Percentiles rank a stretch among this genome's conserved stretches.
Conservation (phyloP, 2,329 filamentous ascomycete species). For the Neocucurbitaria cava region DNA sequence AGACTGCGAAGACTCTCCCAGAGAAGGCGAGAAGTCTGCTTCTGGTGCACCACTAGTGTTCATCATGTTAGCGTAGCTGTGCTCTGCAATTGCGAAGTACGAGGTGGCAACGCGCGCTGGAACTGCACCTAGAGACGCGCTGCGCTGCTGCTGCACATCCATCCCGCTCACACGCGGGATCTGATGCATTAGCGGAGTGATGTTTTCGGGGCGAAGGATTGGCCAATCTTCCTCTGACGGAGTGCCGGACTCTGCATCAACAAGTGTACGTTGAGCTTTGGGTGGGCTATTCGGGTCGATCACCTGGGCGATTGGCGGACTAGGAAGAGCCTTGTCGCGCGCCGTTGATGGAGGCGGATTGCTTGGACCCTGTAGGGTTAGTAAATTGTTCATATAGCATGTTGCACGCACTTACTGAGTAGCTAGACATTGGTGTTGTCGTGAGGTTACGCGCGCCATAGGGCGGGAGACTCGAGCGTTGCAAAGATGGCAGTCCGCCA, state of each 20-base stretch:
- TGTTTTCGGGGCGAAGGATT: constrained; percentile 32
- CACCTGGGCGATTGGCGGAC: constrained; percentile 45
- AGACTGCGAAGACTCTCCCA: neutral
- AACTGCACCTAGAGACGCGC: constrained; percentile 6
- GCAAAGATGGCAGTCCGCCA: neutral
- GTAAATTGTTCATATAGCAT: neutral
- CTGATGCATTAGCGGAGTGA: neutral
- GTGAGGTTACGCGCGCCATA: neutral
- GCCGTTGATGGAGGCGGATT: constrained; percentile 5
- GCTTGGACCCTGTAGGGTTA: constrained; percentile 10
- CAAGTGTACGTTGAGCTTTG: constrained; percentile 47
- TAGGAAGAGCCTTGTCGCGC: constrained; percentile 49
- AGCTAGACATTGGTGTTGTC: neutral
- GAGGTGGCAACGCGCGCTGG: constrained; percentile 1
- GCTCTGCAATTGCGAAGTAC: neutral
- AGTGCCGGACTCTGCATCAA: constrained; percentile 49
- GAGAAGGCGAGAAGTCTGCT: neutral
- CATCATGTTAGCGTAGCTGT: no score
- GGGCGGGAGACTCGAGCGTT: constrained; percentile 3
- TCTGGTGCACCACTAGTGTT: neutral
- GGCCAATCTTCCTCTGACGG: constrained; percentile 38
- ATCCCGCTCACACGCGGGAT: neutral
- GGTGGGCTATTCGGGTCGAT: constrained; percentile 39
- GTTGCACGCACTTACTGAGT: constrained; percentile 2
- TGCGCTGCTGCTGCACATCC: constrained; percentile 4